These are phyloP conservation scores for Eremochloa ophiuroides DNA, from an alignment of 176 grass and related monocot genomes.

Conservation along the genomic window DNA sequence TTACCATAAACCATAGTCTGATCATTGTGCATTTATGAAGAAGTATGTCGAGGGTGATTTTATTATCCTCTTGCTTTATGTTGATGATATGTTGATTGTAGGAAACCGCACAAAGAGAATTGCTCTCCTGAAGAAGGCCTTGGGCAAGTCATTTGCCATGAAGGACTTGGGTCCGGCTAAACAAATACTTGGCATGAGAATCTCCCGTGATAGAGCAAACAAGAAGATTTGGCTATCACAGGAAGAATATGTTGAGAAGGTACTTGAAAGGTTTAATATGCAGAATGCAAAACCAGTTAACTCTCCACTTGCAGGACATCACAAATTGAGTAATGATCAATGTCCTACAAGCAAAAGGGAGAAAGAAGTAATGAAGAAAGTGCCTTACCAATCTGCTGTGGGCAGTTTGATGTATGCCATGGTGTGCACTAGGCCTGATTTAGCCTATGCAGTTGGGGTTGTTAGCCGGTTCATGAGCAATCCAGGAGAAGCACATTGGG, in stretches of 20 bases:
- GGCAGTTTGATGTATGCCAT: not conserved
- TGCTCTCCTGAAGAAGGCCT: not conserved
- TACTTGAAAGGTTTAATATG: not conserved
- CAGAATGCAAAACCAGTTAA: not conserved
- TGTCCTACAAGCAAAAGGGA: no score
- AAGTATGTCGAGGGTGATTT: constrained; percentile 1
- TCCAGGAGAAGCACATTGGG: not conserved
- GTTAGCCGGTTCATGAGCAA: not conserved
- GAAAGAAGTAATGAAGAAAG: not conserved
- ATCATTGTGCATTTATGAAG: constrained; percentile 19
- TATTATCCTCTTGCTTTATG: constrained; percentile 21
- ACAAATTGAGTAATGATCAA: not conserved
- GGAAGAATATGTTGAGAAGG: not conserved
- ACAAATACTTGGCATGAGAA: not conserved
- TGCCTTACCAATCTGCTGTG: not conserved
- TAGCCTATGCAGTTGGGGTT: not conserved
- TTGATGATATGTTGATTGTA: constrained; percentile 16
- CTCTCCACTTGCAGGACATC: not conserved
- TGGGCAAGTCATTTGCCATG: not conserved
- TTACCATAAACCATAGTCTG: not conserved
- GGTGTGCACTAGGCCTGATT: not conserved
- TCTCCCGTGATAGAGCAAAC: not conserved
- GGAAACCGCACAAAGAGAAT: not conserved
- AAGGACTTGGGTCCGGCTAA: constrained; percentile 16
- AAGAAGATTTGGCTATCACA: not conserved